phyloP scores from a whole-genome alignment of 1,284 basidiomycete genomes.

The Erythrobasidium hasegawianum region DNA sequence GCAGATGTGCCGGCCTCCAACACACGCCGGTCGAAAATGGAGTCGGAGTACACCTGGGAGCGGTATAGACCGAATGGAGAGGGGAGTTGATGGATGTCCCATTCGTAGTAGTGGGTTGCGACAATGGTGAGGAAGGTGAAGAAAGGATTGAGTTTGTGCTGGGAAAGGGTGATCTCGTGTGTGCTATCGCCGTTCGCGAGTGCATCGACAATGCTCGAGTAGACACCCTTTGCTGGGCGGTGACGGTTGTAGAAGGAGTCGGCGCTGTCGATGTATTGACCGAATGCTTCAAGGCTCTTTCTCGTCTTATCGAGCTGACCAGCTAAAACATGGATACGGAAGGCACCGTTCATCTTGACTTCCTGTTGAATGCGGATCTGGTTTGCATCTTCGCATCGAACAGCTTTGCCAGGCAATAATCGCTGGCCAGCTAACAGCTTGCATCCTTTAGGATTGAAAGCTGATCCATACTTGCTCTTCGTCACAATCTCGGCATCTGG shows the following conservation, averaged over 20 bases:
- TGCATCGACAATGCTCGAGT: conserved; percentile 39
- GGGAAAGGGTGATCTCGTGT: conserved; percentile 25
- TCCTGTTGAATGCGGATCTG: conserved; percentile 46
- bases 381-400: conserved; percentile 46
- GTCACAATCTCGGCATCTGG: conserved; percentile 42
- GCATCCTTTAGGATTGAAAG: conserved; percentile 42
- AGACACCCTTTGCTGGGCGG: conserved; percentile 39
- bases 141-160: conserved; percentile 39
- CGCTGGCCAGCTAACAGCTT: conserved; percentile 41
- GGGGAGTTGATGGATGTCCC: conserved; percentile 44
- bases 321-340: conserved; percentile 44
- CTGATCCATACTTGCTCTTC: conserved; percentile 32
- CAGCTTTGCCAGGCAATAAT: conserved; percentile 44
- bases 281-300: conserved; percentile 38
- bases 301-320: conserved; percentile 35
- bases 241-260: conserved; percentile 45
- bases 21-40: conserved; percentile 41
- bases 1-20: conserved; percentile 36
- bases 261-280: conserved; percentile 40
- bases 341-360: conserved; percentile 46
- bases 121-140: conserved; percentile 43
- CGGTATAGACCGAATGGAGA: conserved; percentile 40
- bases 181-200: conserved; percentile 38
- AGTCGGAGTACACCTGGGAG: conserved; percentile 43
- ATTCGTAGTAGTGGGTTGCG: conserved; percentile 43